Conservation (phyloP, 1,284 basidiomycete genomes). For the Cryptococcus sp. region DNA sequence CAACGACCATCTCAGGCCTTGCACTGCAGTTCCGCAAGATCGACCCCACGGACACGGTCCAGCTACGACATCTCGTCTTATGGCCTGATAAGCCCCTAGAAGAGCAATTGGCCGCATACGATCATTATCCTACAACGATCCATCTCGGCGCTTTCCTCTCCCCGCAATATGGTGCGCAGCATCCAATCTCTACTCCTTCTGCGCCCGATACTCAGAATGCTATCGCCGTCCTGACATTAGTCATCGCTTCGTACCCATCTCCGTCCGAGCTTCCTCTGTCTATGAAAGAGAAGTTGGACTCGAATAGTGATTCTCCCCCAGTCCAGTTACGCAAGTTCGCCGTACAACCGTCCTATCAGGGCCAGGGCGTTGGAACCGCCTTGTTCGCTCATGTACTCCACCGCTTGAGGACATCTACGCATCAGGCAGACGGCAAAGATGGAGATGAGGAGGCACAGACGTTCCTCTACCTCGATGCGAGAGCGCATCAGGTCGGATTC, state of each 20-base stretch:
- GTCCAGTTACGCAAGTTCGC: constrained; percentile 41
- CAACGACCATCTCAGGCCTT: background rate
- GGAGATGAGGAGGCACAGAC: background rate
- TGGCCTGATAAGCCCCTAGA: constrained; percentile 29
- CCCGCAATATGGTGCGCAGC: background rate
- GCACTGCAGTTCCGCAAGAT: constrained; percentile 14
- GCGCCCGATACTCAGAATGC: constrained; percentile 12
- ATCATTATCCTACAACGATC: constrained; percentile 16
- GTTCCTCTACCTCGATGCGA: constrained; percentile 33
- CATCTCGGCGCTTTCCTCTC: constrained; percentile 31
- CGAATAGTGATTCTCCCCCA: background rate
- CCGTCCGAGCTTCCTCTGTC: constrained; percentile 1
- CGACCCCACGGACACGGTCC: constrained; percentile 7
- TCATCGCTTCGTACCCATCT: constrained; percentile 13
- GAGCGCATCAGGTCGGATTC: constrained; percentile 26
- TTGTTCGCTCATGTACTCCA: constrained; percentile 17
- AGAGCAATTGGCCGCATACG: constrained; percentile 24
- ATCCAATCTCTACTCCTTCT: background rate
- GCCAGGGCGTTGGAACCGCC: constrained; percentile 25
- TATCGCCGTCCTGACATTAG: constrained; percentile 28
- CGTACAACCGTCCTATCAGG: constrained; percentile 24
- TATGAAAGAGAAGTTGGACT: too few species aligned
- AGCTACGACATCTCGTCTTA: constrained; percentile 29
- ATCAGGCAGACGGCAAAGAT: background rate
- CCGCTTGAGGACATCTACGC: background rate